Percentiles rank a stretch among this genome's conserved stretches.
phyloP scores from a whole-genome alignment of 164 flowering plant genomes.

The Aristolochia californica region DNA sequence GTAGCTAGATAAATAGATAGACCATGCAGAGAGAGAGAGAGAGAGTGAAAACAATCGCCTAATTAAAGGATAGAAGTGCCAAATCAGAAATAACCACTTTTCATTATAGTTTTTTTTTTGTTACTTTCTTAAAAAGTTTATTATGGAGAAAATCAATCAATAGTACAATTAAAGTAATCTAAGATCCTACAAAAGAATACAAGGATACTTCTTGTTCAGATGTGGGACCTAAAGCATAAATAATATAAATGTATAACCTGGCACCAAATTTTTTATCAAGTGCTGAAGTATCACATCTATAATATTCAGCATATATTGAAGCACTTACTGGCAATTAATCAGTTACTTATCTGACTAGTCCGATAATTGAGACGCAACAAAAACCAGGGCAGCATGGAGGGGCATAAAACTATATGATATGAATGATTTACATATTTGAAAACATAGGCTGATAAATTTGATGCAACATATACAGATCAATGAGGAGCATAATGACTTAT shows the following conservation, averaged over 20 bases:
- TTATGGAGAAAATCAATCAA: neutral
- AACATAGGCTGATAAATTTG: too few relatives aligned
- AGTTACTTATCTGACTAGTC: neutral
- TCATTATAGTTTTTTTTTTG: neutral
- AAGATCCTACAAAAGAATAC: neutral
- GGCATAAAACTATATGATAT: neutral
- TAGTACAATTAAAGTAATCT: neutral
- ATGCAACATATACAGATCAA: neutral
- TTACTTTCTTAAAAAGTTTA: neutral
- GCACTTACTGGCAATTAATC: neutral
- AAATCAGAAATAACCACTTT: neutral
- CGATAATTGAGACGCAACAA: neutral
- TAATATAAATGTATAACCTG: neutral
- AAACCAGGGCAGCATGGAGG: neutral
- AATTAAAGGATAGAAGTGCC: neutral
- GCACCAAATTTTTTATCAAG: neutral
- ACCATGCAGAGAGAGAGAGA: constrained; percentile 1
- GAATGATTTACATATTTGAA: neutral
- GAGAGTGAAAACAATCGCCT: neutral
- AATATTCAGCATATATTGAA: neutral
- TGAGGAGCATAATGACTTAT: neutral
- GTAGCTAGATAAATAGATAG: neutral
- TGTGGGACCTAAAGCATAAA: neutral
- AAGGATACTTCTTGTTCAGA: neutral
- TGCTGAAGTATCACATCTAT: neutral